Percentiles rank a stretch among this genome's conserved stretches.
Conservation (phyloP, 2,329 filamentous ascomycete genomes). For the Pseudogymnoascus sp. region DNA sequence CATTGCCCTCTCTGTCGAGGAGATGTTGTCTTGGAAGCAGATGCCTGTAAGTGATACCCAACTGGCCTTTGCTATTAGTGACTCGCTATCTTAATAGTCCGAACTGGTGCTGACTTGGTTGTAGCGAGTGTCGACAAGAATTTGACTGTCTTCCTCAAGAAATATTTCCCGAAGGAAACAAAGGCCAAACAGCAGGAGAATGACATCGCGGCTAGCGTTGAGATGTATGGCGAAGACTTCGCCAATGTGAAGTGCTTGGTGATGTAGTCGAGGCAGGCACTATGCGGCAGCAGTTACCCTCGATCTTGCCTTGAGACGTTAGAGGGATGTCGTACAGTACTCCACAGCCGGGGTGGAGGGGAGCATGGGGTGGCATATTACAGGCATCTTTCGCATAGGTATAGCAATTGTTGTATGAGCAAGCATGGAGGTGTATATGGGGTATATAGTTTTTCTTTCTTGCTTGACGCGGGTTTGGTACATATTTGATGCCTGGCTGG, state of each 20-base stretch:
- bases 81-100: neutral
- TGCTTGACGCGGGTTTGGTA: neutral
- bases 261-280: slow-evolving; percentile 42
- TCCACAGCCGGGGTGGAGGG: neutral
- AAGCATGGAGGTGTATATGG: neutral
- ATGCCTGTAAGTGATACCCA: slow-evolving; percentile 45
- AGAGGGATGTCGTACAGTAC: neutral
- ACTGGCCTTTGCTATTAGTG: neutral
- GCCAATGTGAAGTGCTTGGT: slow-evolving; percentile 51
- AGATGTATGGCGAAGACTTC: slow-evolving; percentile 64
- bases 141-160: slow-evolving; percentile 62
- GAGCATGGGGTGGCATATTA: neutral
- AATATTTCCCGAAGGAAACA: slow-evolving; percentile 68
- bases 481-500: neutral
- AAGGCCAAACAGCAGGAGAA: slow-evolving; percentile 65
- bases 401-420: neutral
- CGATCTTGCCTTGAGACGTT: neutral
- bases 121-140: slow-evolving; percentile 63
- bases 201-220: slow-evolving; percentile 67
- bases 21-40: slow-evolving; percentile 64
- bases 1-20: slow-evolving; percentile 72
- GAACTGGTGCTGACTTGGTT: neutral
- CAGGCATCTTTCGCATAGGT: neutral
- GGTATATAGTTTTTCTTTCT: neutral
- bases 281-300: neutral